These are phyloP conservation scores for Peronospora belbahrii DNA, from an alignment of 352 stramenopile genomes.

Conservation along the genomic window DNA sequence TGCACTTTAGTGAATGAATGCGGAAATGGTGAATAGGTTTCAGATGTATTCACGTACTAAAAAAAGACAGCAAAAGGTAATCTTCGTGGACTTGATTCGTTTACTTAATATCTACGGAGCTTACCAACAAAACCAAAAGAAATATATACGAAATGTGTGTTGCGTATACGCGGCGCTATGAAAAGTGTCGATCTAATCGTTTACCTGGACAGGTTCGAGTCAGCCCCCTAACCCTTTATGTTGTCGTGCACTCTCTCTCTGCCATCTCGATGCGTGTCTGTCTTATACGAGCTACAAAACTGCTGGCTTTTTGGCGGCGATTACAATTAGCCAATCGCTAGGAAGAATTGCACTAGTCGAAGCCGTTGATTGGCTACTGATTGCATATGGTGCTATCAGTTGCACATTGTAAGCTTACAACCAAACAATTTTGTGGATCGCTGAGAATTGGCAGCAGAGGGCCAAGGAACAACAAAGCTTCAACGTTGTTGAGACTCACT, in stretches of 20 bases:
- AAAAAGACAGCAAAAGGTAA: too few species aligned
- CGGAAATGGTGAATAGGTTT: background rate
- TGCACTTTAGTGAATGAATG: constrained; percentile 7
- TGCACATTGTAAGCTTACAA: constrained; percentile 15
- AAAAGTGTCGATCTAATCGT: constrained; percentile 16
- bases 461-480: too few species aligned
- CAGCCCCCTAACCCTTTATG: constrained; percentile 3
- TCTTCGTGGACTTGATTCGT: background rate
- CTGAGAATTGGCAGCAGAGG: background rate
- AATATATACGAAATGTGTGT: constrained; percentile 5
- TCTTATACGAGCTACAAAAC: too few species aligned
- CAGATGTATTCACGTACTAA: too few species aligned
- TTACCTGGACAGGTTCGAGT: background rate
- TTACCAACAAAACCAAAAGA: background rate
- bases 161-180: constrained; percentile 2
- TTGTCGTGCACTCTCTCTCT: constrained; percentile 9
- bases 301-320: constrained; percentile 1
- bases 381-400: constrained; percentile 6
- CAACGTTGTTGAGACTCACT: too few species aligned
- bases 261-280: too few species aligned
- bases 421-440: constrained; percentile 9
- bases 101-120: background rate
- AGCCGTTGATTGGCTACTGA: background rate
- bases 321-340: constrained; percentile 3
- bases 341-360: constrained; percentile 7